Evolutionary conservation across 2,329 filamentous ascomycete genomes (phyloP), one percentile per base, ranked within the genome.

Genomic region (Cyphellophora europaea): DNA sequence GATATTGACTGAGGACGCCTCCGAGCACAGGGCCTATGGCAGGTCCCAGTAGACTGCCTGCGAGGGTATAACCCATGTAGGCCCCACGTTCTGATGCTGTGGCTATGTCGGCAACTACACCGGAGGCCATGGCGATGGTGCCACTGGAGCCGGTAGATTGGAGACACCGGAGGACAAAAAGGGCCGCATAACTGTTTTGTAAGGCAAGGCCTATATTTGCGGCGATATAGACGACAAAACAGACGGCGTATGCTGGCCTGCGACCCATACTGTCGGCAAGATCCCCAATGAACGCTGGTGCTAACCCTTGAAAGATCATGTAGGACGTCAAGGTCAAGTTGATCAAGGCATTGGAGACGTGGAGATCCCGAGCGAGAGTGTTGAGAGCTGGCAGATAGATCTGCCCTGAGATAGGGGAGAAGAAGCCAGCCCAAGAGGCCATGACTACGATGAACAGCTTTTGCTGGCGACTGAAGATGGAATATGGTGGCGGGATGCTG

Each of bases 251-350:
- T 4, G 66, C 66, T 6, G 67, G 67, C 37, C 69, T 57, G 37
- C 69, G 56, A 12, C 69, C 69, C 29, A 59, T 59, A 33, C 60
- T 65, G 43, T 72, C 69, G 3, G 67, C 62, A 27, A 72, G 60
- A 29, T 66, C 65, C 3, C 66, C 69, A 38, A 71, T 58, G 12
- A 72, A 58, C 45, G 68, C 65, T 18, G 69, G 69, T 2, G 66
- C 62, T 11, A 74, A 53, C 3, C 67, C 71, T 58, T 74, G 71
- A 19, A 70, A 62, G 25, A 71, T 67, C 46, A 49, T 49, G 21
- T 45, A 45, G 6, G 55, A 54, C 1, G 57, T 57, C 33, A 58
- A 46, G 0, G 53, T 55, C 28, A 58, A 42, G 33, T 55, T 51
- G 32, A 51, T 51, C 11, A 46, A 37, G 5, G 45, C 39, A 27